Conservation (phyloP, 495 filamentous ascomycete genomes). For the Clohesyomyces aquaticus region DNA sequence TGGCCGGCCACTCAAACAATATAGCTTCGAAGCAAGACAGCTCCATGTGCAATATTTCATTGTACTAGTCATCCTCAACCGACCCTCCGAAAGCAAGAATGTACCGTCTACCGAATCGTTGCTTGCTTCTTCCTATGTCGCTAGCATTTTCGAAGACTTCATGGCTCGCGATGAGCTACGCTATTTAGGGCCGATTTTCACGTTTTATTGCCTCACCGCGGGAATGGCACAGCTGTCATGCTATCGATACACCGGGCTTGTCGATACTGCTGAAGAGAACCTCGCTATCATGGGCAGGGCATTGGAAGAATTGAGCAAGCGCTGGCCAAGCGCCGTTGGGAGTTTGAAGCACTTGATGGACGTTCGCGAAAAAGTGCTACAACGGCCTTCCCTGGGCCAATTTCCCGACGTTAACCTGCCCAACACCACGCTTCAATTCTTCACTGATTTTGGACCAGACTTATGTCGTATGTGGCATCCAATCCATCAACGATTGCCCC, state of each 20-base stretch:
- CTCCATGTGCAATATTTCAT: constrained; percentile 40
- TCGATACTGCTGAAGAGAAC: constrained; percentile 33
- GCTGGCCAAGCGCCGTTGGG: constrained; percentile 36
- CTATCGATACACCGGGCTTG: constrained; percentile 34
- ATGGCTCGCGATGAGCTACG: constrained; percentile 39
- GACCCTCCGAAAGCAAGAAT: constrained; percentile 15
- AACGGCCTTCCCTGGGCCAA: constrained; percentile 18
- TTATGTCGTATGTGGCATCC: constrained; percentile 36
- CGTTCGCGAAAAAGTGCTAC: constrained; percentile 33
- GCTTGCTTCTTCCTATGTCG: constrained; percentile 36
- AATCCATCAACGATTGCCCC: constrained; percentile 20
- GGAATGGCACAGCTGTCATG: constrained; percentile 38
- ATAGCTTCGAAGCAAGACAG: constrained; percentile 36
- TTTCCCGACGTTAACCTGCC: constrained; percentile 37
- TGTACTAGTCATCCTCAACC: constrained; percentile 27
- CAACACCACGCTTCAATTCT: constrained; percentile 28
- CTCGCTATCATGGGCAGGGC: constrained; percentile 32
- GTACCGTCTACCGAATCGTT: constrained; percentile 32
- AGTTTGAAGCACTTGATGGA: constrained; percentile 35
- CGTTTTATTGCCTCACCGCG: constrained; percentile 38
- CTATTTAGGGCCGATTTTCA: constrained; percentile 37
- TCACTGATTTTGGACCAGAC: constrained; percentile 36
- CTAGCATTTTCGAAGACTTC: constrained; percentile 41
- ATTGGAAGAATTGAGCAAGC: constrained; percentile 33
- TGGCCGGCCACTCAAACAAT: constrained; percentile 30